Percentiles rank a stretch among this genome's conserved stretches.
Evolutionary conservation across 352 stramenopile species (phyloP).

Genomic region (Phytophthora podocarpi): DNA sequence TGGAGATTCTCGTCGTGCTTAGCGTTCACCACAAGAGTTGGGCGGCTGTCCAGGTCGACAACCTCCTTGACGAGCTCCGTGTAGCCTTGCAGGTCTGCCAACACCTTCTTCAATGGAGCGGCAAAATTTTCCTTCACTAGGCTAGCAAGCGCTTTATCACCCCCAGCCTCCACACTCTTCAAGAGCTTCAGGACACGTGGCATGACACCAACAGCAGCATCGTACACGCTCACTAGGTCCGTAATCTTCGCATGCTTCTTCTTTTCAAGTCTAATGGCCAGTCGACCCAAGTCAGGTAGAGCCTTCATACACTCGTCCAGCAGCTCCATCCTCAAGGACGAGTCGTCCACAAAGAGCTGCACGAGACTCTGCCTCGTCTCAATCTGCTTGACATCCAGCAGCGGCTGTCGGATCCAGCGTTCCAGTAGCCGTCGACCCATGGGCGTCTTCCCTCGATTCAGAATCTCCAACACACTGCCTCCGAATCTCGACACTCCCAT

Average conservation of each 20-base stretch:
- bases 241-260: constrained; percentile 80
- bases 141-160: constrained; percentile 38
- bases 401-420: constrained; percentile 97
- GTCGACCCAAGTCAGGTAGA: constrained; percentile 77
- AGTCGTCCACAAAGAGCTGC: constrained; percentile 91
- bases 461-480: constrained; percentile 92
- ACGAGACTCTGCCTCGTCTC: constrained; percentile 91
- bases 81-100: constrained; percentile 70
- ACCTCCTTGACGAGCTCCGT: constrained; percentile 82
- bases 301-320: constrained; percentile 90
- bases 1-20: constrained; percentile 88
- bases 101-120: constrained; percentile 55
- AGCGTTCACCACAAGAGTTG: constrained; percentile 78
- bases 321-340: constrained; percentile 85
- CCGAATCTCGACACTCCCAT: constrained; percentile 49
- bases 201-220: constrained; percentile 72
- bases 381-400: constrained; percentile 91
- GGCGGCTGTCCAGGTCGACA: constrained; percentile 81
- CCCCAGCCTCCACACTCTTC: constrained; percentile 26
- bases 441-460: constrained; percentile 94
- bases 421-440: constrained; percentile 95
- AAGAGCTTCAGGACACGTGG: constrained; percentile 68
- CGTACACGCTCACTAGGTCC: constrained; percentile 85
- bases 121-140: constrained; percentile 59
- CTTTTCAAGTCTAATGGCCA: constrained; percentile 67